Conservation (phyloP, 2,329 filamentous ascomycete species). For the Fusarium domesticum region DNA sequence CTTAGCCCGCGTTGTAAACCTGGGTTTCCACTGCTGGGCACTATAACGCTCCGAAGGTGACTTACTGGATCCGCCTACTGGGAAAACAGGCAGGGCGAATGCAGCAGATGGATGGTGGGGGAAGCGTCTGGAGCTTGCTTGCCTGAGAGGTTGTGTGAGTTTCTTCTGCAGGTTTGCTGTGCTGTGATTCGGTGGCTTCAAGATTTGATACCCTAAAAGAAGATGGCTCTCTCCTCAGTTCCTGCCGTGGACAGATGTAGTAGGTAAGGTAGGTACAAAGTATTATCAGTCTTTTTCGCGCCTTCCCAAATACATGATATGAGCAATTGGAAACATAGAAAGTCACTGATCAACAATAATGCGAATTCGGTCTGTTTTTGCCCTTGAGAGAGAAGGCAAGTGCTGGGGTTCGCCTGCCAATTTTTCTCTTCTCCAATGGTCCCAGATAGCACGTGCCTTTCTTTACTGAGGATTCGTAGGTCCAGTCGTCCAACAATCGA, state of each 20-base stretch:
- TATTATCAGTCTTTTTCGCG: background rate
- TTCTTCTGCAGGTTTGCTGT: conserved; percentile 12
- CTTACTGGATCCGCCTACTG: conserved; percentile 10
- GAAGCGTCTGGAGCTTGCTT: conserved; percentile 11
- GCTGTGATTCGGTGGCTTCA: conserved; percentile 25
- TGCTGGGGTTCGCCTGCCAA: background rate
- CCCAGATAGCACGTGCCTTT: background rate
- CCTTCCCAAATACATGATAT: background rate
- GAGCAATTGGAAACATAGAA: background rate
- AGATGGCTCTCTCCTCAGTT: conserved; percentile 2
- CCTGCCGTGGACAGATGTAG: conserved; percentile 5
- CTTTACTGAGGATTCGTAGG: background rate
- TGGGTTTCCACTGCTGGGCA: background rate
- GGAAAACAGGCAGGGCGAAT: conserved; percentile 4
- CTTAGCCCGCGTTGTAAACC: conserved; percentile 12
- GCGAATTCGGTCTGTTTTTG: too few species aligned
- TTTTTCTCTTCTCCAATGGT: background rate
- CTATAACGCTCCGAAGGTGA: too few species aligned
- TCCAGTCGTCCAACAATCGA: background rate
- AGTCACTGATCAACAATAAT: background rate
- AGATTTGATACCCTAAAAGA: conserved; percentile 21
- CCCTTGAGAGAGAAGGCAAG: too few species aligned
- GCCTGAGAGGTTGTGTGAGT: conserved; percentile 11
- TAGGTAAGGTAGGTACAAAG: background rate
- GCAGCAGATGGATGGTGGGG: conserved; percentile 24